phyloP scores from a whole-genome alignment of 1,284 basidiomycete genomes.

The Coniferiporia weirii region DNA sequence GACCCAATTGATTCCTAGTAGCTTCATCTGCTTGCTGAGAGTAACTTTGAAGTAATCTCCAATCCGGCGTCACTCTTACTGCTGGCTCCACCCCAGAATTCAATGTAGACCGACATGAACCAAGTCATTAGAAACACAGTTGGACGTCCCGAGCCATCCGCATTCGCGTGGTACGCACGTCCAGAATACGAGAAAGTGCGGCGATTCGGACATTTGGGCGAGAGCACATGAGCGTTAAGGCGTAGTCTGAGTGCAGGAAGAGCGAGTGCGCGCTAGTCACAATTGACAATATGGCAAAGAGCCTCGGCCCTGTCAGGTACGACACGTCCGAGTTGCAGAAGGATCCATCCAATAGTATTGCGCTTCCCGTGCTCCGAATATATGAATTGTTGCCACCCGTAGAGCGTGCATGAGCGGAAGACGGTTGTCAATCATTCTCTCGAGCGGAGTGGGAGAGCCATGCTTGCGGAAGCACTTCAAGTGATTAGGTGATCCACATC shows the following conservation, averaged over 20 bases:
- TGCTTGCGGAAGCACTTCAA: conserved; percentile 3
- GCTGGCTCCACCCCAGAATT: neutral
- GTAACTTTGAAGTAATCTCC: neutral
- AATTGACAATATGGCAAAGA: conserved; percentile 1
- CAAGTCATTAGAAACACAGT: neutral
- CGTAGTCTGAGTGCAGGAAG: conserved; percentile 8
- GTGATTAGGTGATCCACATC: neutral
- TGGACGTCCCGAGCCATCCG: neutral
- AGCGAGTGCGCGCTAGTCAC: conserved; percentile 5
- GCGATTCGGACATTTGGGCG: conserved; percentile 5
- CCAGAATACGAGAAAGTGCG: conserved; percentile 10
- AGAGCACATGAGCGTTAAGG: conserved; percentile 1
- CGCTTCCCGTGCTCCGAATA: conserved; percentile 2
- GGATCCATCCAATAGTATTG: neutral
- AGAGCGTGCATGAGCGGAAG: conserved; percentile 11
- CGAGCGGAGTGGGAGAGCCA: neutral
- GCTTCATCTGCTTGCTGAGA: neutral
- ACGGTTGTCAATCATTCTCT: neutral
- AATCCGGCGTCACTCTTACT: neutral
- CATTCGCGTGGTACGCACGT: neutral
- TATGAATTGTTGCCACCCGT: conserved; percentile 1
- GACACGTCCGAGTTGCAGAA: conserved; percentile 2
- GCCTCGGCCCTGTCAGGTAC: conserved; percentile 8
- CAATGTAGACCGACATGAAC: neutral
- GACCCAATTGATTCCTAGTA: neutral